phyloP scores from a whole-genome alignment of 257 asterid genomes.

The Capsicum chinense region DNA sequence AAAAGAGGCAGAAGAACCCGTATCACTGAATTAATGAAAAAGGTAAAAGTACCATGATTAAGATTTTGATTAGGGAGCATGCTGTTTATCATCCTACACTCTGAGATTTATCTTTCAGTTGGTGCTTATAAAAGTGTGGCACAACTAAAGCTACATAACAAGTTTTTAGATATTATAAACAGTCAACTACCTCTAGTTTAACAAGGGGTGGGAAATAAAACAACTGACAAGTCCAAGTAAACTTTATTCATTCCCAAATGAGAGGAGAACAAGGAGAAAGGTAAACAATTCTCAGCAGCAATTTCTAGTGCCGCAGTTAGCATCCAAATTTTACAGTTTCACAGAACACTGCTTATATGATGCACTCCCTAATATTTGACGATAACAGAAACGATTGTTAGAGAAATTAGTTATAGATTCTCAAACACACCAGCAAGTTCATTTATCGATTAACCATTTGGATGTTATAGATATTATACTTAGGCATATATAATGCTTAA shows the following conservation, averaged over 20 bases:
- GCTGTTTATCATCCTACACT: not conserved
- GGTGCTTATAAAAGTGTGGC: not conserved
- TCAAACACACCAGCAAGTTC: not conserved
- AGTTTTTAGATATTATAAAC: not conserved
- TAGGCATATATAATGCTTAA: not conserved
- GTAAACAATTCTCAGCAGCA: not conserved
- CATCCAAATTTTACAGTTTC: not conserved
- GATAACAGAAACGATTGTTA: not conserved
- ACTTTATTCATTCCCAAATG: not conserved
- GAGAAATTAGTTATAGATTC: too few relatives aligned
- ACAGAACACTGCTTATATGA: not conserved
- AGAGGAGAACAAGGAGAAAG: not conserved
- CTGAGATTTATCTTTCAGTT: not conserved
- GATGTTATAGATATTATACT: not conserved
- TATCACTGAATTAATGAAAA: not conserved
- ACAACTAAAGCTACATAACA: not conserved
- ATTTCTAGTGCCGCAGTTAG: not conserved
- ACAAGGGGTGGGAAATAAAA: not conserved
- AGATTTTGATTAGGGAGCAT: not conserved
- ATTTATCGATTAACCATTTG: not conserved
- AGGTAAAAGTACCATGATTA: not conserved
- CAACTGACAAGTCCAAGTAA: not conserved
- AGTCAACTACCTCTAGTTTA: not conserved
- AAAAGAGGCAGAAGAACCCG: not conserved
- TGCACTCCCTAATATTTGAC: not conserved